Base-by-base conservation (phyloP, 179 eudicot species). In the Corrigiola litoralis region DNA sequence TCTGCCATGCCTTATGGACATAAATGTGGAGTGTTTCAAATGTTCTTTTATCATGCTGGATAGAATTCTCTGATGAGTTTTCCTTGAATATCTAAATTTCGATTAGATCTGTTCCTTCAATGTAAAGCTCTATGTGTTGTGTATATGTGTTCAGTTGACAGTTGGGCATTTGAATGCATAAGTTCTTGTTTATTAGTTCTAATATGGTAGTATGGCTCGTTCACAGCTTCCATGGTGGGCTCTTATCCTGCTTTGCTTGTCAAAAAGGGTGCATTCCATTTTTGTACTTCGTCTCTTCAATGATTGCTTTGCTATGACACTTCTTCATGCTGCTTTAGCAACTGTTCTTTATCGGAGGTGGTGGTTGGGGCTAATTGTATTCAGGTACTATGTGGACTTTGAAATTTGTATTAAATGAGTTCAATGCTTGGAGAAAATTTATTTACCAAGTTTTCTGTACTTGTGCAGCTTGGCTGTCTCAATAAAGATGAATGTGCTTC, bases 201-300 rank as follows among this genome's bases (percentile, higher is more conserved):
- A 29, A 34, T 38, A 25, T 62, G 60, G 18, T 2, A 11, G 41
- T 37, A 33, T 54, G 56, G 23, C 47, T 68, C 46, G 40, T 44
- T 65, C 75, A 72, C 85, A 92, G 98, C 83, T 92, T 78, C 98
- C 98, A 20, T 92, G 98, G 96, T 92, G 98, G 98, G 96, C 96
- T 44, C 89, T 92, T 49, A 82, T 84, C 79, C 75, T 92, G 79
- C 89, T 92, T 69, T 84, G 85, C 66, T 67, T 92, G 58, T 92
- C 98, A 51, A 92, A 92, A 74, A 77, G 98, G 82, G 65, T 90
- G 74, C 98, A 92, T 66, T 92, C 98, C 63, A 90, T 92, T 55
- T 92, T 92, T 67, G 89, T 90, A 55, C 95, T 92, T 66, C 95
- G 98, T 14, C 81, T 92, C 59, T 92, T 92, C 71, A 92, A 92